phyloP scores from a whole-genome alignment of 176 grass and related monocot genomes.

The Juncus effusus region DNA sequence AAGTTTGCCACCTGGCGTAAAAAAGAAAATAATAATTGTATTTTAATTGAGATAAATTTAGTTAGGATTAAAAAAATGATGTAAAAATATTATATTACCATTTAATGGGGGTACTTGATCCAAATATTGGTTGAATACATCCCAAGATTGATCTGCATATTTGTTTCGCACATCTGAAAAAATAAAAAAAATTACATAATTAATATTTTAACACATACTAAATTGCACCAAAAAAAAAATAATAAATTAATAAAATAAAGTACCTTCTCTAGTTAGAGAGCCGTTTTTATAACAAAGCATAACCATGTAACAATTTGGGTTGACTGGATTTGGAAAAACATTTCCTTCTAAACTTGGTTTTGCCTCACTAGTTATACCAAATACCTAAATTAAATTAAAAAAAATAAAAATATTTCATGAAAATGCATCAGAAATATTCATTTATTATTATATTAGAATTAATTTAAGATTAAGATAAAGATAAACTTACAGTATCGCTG shows the following conservation, averaged over 20 bases:
- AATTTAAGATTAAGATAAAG: not conserved
- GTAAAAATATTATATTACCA: constrained; percentile 34
- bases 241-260: constrained; percentile 7
- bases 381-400: constrained; percentile 47
- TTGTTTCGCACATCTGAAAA: constrained; percentile 73
- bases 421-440: not conserved
- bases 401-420: not conserved
- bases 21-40: constrained; percentile 7
- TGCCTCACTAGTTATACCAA: constrained; percentile 80
- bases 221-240: constrained; percentile 7
- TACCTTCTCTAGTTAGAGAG: constrained; percentile 92
- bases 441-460: not conserved
- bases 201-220: constrained; percentile 2
- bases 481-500: constrained; percentile 82
- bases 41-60: not conserved
- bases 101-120: constrained; percentile 66
- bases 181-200: constrained; percentile 3
- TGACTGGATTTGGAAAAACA: constrained; percentile 90
- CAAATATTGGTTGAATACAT: constrained; percentile 71
- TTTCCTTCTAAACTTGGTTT: constrained; percentile 90
- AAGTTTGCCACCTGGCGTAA: constrained; percentile 59
- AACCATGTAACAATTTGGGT: constrained; percentile 92
- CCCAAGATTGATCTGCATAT: constrained; percentile 73
- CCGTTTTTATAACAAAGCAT: constrained; percentile 99
- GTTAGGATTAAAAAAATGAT: not conserved